Evolutionary conservation across 2,329 filamentous ascomycete genomes (phyloP).

Genomic region (Aspergillus latus): DNA sequence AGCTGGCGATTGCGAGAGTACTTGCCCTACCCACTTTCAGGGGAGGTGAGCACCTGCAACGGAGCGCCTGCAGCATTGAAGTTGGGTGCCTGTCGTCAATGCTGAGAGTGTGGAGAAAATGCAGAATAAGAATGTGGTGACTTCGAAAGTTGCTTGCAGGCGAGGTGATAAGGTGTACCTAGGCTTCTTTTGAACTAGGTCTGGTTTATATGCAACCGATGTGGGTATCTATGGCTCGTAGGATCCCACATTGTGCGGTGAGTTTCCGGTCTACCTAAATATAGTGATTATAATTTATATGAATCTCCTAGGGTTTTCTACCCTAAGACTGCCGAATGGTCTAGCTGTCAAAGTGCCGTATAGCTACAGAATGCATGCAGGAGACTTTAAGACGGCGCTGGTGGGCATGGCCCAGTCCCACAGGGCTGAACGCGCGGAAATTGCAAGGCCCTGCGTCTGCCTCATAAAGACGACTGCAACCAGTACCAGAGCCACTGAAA

Average conservation of each 20-base stretch:
- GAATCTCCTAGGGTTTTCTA: not conserved
- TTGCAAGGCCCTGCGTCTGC: not conserved
- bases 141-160: no score
- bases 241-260: not conserved
- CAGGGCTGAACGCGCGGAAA: slow-evolving; percentile 3
- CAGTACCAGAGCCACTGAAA: not conserved
- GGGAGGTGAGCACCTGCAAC: no score
- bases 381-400: not conserved
- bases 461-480: not conserved
- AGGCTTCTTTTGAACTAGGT: no score
- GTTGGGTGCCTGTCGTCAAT: no score
- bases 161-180: no score
- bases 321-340: not conserved
- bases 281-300: not conserved
- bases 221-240: no score
- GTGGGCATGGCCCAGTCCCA: not conserved
- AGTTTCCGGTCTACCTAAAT: not conserved
- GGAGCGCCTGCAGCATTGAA: no score
- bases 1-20: no score
- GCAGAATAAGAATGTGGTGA: no score
- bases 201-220: no score
- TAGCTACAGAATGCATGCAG: not conserved
- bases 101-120: no score
- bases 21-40: no score
- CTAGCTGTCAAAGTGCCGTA: not conserved